Percentiles rank a stretch among this genome's conserved stretches.
Evolutionary conservation across 2,329 filamentous ascomycete species (phyloP).

Genomic region (Akanthomyces lecanii): DNA sequence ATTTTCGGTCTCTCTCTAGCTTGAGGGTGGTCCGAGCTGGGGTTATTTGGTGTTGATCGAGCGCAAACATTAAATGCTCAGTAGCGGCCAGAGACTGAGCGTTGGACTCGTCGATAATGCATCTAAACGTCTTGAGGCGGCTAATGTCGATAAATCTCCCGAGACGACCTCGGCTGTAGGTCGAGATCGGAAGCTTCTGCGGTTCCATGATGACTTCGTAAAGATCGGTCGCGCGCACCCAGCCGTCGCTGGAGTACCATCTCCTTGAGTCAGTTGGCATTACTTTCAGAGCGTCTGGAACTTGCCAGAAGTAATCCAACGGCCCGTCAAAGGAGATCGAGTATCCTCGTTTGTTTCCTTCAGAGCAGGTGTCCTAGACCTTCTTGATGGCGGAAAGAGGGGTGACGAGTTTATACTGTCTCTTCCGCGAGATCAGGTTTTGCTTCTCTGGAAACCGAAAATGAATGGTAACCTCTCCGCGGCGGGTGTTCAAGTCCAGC

Average conservation of each 20-base stretch:
- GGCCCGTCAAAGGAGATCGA: constrained; percentile 42
- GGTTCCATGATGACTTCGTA: constrained; percentile 31
- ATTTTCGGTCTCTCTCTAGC: constrained; percentile 22
- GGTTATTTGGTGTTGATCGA: constrained; percentile 47
- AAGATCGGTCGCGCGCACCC: constrained; percentile 48
- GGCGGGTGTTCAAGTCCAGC: constrained; percentile 27
- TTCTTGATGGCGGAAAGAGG: constrained; percentile 43
- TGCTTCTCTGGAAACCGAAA: constrained; percentile 27
- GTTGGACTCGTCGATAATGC: constrained; percentile 35
- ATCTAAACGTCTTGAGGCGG: constrained; percentile 52
- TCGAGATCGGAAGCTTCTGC: constrained; percentile 33
- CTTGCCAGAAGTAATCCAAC: constrained; percentile 43
- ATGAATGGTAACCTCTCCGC: constrained; percentile 27
- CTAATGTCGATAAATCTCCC: constrained; percentile 46
- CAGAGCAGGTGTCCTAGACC: constrained; percentile 31
- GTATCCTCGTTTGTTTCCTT: constrained; percentile 26
- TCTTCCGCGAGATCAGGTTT: constrained; percentile 16
- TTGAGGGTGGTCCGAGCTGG: constrained; percentile 20
- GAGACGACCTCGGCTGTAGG: constrained; percentile 34
- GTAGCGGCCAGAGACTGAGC: constrained; percentile 31
- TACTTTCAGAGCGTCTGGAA: constrained; percentile 28
- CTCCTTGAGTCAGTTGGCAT: constrained; percentile 28
- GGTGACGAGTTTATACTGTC: constrained; percentile 40
- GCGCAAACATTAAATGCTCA: constrained; percentile 43
- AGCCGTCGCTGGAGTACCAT: constrained; percentile 42